phyloP scores from a whole-genome alignment of 306 rosid genomes.

The Prunus davidiana region DNA sequence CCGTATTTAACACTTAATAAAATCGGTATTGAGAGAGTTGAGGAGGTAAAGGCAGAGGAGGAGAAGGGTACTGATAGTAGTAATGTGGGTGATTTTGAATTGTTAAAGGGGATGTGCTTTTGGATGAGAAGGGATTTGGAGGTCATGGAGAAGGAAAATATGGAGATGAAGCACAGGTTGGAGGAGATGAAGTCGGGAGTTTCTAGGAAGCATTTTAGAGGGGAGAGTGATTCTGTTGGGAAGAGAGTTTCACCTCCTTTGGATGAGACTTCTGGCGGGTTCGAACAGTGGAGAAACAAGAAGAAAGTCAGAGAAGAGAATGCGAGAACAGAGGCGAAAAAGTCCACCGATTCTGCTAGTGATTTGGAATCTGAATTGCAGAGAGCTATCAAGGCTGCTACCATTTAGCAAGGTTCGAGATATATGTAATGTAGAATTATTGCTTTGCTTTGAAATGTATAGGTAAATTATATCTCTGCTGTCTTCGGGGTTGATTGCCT shows the following conservation, averaged over 20 bases:
- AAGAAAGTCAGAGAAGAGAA: conserved; percentile 34
- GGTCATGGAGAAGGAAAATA: conserved; percentile 61
- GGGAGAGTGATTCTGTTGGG: conserved; percentile 23
- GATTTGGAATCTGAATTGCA: conserved; percentile 81
- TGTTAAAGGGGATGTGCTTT: conserved; percentile 54
- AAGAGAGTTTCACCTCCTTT: conserved; percentile 20
- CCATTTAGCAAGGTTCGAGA: conserved; percentile 45
- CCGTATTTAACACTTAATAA: conserved; percentile 64
- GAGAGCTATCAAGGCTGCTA: conserved; percentile 81
- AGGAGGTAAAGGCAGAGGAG: conserved; percentile 37
- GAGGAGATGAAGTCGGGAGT: conserved; percentile 49
- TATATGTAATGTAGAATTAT: conserved; percentile 15
- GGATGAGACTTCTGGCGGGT: conserved; percentile 35
- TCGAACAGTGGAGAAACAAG: conserved; percentile 53
- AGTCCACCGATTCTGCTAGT: conserved; percentile 30
- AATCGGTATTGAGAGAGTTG: conserved; percentile 64
- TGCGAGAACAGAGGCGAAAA: conserved; percentile 39
- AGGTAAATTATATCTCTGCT: background rate
- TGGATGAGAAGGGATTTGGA: conserved; percentile 70
- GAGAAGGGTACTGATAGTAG: conserved; percentile 12
- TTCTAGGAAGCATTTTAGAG: conserved; percentile 20
- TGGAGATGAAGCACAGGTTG: conserved; percentile 57
- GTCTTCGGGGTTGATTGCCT: too few species aligned
- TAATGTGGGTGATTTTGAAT: conserved; percentile 37
- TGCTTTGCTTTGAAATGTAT: conserved; percentile 28